Percentiles rank a stretch among this genome's conserved stretches.
These are phyloP conservation scores for Sambucus nigra DNA, from an alignment of 129 eudicot species.

Conservation along the genomic window DNA sequence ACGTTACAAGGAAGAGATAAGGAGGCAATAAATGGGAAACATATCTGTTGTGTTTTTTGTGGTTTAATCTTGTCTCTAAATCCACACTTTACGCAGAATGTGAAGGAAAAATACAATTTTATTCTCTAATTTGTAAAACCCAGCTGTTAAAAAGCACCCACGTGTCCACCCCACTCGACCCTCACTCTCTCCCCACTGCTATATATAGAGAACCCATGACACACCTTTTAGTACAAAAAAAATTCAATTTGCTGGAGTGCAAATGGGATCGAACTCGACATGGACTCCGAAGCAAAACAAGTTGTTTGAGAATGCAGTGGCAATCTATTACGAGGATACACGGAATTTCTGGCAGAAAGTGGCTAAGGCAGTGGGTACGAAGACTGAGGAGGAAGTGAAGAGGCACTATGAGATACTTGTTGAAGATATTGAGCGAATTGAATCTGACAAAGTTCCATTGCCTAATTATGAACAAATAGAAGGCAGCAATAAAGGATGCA, in stretches of 20 bases:
- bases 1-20: not conserved
- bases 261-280: not conserved
- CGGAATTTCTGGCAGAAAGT: constrained; percentile 19
- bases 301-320: constrained; percentile 17
- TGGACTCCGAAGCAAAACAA: constrained; percentile 20
- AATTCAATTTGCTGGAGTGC: not conserved
- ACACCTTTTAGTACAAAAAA: not conserved
- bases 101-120: not conserved
- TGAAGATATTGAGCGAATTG: constrained; percentile 16
- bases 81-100: not conserved
- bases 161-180: not conserved
- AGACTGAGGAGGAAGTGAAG: constrained; percentile 18
- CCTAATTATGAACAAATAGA: constrained; percentile 10
- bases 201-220: not conserved
- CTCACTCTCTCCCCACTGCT: not conserved
- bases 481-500: not conserved
- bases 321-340: constrained; percentile 1
- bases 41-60: not conserved
- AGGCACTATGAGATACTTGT: constrained; percentile 16
- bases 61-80: not conserved
- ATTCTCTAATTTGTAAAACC: not conserved
- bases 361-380: constrained; percentile 12
- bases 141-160: not conserved
- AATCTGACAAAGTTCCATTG: constrained; percentile 5
- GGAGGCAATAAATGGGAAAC: not conserved